Evolutionary conservation across 2,329 filamentous ascomycete genomes (phyloP).

Genomic region (Ophiostoma australiae): DNA sequence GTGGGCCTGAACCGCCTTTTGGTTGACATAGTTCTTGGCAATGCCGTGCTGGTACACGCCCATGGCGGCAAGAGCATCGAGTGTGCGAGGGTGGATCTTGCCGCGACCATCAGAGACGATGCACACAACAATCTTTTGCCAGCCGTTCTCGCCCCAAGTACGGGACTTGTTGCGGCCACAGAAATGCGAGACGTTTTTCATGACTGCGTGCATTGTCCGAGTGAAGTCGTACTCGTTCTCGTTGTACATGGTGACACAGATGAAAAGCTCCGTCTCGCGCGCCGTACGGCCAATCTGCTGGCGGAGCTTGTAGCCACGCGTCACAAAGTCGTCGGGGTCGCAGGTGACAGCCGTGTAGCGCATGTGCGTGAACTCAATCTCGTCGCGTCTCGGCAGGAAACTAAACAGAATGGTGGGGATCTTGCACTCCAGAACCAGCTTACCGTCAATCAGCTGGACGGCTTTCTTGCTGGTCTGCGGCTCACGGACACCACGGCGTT

Average conservation of each 20-base stretch:
- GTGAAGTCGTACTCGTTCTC: conserved; percentile 97
- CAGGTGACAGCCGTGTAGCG: conserved; percentile 92
- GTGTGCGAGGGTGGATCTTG: conserved; percentile 82
- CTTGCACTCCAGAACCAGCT: conserved; percentile 96
- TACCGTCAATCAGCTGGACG: conserved; percentile 93
- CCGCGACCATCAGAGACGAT: conserved; percentile 91
- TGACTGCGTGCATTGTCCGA: conserved; percentile 95
- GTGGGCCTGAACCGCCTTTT: conserved; percentile 89
- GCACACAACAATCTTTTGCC: conserved; percentile 99
- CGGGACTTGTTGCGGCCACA: conserved; percentile 86
- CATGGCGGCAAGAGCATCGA: conserved; percentile 93
- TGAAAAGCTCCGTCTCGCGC: conserved; percentile 89
- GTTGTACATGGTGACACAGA: conserved; percentile 98
- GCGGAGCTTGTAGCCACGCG: conserved; percentile 86
- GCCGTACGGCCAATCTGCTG: conserved; percentile 90
- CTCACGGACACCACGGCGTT: conserved; percentile 76
- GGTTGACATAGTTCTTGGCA: conserved; percentile 96
- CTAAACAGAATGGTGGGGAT: conserved; percentile 98
- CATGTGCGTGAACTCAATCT: conserved; percentile 94
- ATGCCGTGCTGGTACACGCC: conserved; percentile 98
- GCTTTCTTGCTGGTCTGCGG: conserved; percentile 91
- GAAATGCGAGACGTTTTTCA: conserved; percentile 97
- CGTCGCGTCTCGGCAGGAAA: conserved; percentile 86
- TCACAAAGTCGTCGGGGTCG: conserved; percentile 82
- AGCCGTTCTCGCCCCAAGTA: conserved; percentile 94